These are phyloP conservation scores for Vaccinium corymbosum DNA, from an alignment of 148 eudicot species.

Conservation along the genomic window DNA sequence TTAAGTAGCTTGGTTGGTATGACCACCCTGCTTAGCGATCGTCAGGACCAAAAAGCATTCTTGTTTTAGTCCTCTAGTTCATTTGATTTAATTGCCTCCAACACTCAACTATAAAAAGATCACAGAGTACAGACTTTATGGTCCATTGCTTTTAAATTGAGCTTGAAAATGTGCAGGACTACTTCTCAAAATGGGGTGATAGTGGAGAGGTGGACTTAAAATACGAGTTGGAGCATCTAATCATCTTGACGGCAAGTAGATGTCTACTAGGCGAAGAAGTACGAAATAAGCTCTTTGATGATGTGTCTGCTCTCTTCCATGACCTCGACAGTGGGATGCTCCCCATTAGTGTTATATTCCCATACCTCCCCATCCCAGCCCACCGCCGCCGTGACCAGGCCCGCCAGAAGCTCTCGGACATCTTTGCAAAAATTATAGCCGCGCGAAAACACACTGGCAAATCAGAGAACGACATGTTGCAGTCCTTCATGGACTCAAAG, in stretches of 20 bases:
- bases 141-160: neutral
- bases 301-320: conserved; percentile 86
- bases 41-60: no score
- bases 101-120: neutral
- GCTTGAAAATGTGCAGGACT: conserved; percentile 45
- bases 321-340: conserved; percentile 87
- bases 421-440: conserved; percentile 61
- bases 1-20: no score
- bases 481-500: conserved; percentile 84
- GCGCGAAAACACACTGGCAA: conserved; percentile 66
- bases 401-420: conserved; percentile 65
- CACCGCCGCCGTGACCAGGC: conserved; percentile 80
- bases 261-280: conserved; percentile 90
- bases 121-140: neutral
- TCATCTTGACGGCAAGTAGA: conserved; percentile 86
- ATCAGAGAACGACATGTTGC: conserved; percentile 72
- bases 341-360: conserved; percentile 86
- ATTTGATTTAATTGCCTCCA: no score
- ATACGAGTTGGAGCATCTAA: conserved; percentile 80
- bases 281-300: conserved; percentile 80
- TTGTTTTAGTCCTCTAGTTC: no score
- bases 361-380: conserved; percentile 92
- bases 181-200: conserved; percentile 92
- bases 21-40: no score
- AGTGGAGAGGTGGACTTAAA: conserved; percentile 90